Evolutionary conservation across 768 basidiomycete genomes (phyloP), one percentile per base, ranked within the genome.

Genomic region (Trametes gibbosa): DNA sequence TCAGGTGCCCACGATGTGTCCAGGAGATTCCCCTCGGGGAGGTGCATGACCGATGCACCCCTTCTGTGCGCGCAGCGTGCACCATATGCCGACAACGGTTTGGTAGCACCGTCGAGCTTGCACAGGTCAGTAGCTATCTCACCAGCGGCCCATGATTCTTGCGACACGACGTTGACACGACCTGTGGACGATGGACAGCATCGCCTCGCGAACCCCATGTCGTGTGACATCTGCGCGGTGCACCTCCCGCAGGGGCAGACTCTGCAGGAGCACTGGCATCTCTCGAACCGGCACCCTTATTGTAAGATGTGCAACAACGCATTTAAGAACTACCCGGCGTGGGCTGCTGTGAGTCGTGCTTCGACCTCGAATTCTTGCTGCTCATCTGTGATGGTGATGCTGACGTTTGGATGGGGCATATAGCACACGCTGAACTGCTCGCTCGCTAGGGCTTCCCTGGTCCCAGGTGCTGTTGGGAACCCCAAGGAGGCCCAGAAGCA

Each of bases 201-300:
- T n/a, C 14, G 23, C 39, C 9, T 19, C 13, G 37, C n/a, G 12
- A 53, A 46, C 27, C 27, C 60, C 1, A 1, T 51, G 1, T 48
- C 60, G 5, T 61, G 60, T 40, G 25, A 37, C 14, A 16, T n/a
- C n/a, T 56, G 54, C 35, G 29, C 21, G 10, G 25, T 48, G 17
- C 55, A 56, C 42, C 27, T 61, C 12, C 42, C 41, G 34, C 45
- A 37, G 2, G 17, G 27, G 2, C 19, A 27, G 45, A 35, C 34
- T 2, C 29, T 56, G 17, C 40, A 56, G 21, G 60, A 61, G 43
- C 55, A 56, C 27, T 61, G 55, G 50, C 50, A 45, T 23, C 35
- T 48, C 10, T 55, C 55, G 25, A 12, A 24, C 41, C n/a, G 14
- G 16, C 60, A 61, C 39, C 45, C 55, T 7, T 48, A 29, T 23